Conservation (phyloP, 1,139 yeast genomes). For the Candida freyschussii region DNA sequence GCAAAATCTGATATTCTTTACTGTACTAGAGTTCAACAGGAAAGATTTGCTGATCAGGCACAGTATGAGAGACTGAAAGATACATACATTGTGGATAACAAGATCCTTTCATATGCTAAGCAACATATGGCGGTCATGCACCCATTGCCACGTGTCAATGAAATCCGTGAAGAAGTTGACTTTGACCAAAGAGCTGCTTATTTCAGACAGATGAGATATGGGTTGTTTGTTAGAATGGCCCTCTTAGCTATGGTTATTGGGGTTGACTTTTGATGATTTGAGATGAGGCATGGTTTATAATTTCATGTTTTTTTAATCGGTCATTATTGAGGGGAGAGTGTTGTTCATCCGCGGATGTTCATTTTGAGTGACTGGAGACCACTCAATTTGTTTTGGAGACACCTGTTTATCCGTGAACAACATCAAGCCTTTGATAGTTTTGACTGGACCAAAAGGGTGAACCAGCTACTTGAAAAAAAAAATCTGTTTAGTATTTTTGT, state of each 20-base stretch:
- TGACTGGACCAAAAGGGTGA: no score
- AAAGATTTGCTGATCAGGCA: slow-evolving; percentile 72
- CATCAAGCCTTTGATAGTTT: no score
- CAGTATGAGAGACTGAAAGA: slow-evolving; percentile 90
- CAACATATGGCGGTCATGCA: slow-evolving; percentile 99
- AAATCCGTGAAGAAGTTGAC: slow-evolving; percentile 96
- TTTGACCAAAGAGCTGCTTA: slow-evolving; percentile 99
- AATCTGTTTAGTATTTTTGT: no score
- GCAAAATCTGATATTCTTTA: slow-evolving; percentile 90
- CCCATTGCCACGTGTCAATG: slow-evolving; percentile 96
- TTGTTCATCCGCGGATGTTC: no score
- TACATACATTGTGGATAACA: slow-evolving; percentile 88
- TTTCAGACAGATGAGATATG: slow-evolving; percentile 99
- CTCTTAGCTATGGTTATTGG: slow-evolving; percentile 97
- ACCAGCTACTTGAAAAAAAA: no score
- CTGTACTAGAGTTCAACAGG: slow-evolving; percentile 98
- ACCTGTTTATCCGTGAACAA: background rate
- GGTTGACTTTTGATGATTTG: slow-evolving; percentile 42
- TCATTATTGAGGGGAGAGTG: no score
- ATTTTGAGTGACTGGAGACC: slow-evolving; percentile 15
- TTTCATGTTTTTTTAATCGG: slow-evolving; percentile 1
- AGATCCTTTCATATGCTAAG: slow-evolving; percentile 85
- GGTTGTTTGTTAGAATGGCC: slow-evolving; percentile 98
- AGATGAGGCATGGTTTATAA: background rate
- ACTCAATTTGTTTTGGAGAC: slow-evolving; percentile 4